These are phyloP conservation scores for Lichina pygmaea DNA, from an alignment of 495 filamentous ascomycete species.

Conservation along the genomic window DNA sequence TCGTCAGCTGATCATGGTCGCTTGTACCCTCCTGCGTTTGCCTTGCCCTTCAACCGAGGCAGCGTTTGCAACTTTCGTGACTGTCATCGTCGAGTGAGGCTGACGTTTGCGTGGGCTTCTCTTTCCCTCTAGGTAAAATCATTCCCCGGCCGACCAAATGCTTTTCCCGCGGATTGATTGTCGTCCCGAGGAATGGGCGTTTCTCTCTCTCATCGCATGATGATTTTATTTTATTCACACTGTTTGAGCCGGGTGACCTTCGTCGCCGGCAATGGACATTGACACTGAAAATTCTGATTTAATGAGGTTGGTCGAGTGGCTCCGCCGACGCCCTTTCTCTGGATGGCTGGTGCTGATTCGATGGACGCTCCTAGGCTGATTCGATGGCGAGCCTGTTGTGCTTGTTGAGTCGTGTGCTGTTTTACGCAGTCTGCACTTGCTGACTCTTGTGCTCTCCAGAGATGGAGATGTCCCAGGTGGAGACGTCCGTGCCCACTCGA, in stretches of 20 bases:
- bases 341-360: no score
- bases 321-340: no score
- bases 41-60: not conserved
- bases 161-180: not conserved
- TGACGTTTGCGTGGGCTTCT: no score
- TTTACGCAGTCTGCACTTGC: no score
- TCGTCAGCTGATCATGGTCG: constrained; percentile 62
- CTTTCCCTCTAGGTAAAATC: not conserved
- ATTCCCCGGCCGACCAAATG: not conserved
- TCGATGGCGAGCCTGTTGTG: no score
- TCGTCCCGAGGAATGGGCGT: not conserved
- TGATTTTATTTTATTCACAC: constrained; percentile 92
- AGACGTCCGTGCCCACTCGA: no score
- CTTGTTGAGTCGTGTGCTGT: no score
- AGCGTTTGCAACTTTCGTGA: constrained; percentile 1
- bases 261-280: constrained; percentile 42
- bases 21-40: constrained; percentile 6
- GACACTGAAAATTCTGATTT: constrained; percentile 92
- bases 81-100: not conserved
- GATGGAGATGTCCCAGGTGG: no score
- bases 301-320: constrained; percentile 40
- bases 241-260: constrained; percentile 56
- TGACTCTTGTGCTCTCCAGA: no score
- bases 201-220: constrained; percentile 15
- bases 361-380: no score